These are phyloP conservation scores for Trametes versicolor DNA, from an alignment of 1,284 basidiomycete genomes.

Conservation along the genomic window DNA sequence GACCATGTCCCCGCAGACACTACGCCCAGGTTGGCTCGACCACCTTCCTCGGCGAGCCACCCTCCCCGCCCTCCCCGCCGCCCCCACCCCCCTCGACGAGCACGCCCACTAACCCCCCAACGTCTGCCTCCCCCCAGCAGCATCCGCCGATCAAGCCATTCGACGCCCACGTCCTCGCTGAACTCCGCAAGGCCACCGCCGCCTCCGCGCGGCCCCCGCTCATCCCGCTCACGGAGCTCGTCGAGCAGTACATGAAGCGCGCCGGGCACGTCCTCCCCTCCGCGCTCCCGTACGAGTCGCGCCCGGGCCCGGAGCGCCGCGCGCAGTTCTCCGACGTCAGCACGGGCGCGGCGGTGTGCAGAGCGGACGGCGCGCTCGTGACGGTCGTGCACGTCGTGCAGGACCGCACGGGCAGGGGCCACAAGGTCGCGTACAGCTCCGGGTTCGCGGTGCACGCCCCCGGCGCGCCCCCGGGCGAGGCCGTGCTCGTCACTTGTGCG, in stretches of 20 bases:
- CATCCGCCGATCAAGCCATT: conserved; percentile 30
- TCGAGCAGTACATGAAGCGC: conserved; percentile 50
- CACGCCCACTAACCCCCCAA: conserved; percentile 12
- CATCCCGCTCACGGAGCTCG: conserved; percentile 36
- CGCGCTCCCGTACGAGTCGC: conserved; percentile 61
- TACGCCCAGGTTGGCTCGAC: conserved; percentile 43
- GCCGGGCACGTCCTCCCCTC: conserved; percentile 55
- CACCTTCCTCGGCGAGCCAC: conserved; percentile 40
- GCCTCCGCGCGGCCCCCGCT: conserved; percentile 1
- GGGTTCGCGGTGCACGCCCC: conserved; percentile 65
- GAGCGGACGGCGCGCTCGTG: conserved; percentile 53
- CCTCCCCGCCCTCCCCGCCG: conserved; percentile 33
- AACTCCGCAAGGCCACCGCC: conserved; percentile 26
- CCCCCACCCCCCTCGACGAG: conserved; percentile 19
- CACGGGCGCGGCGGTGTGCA: conserved; percentile 11
- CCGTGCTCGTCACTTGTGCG: conserved; percentile 67
- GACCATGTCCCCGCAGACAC: conserved; percentile 17
- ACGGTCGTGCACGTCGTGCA: conserved; percentile 69
- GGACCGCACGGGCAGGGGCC: conserved; percentile 46
- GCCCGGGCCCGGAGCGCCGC: conserved; percentile 49
- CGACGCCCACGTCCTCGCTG: conserved; percentile 34
- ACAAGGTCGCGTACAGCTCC: conserved; percentile 66
- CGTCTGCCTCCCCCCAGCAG: conserved; percentile 7
- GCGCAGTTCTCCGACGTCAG: conserved; percentile 37
- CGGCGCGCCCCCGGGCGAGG: conserved; percentile 44